phyloP scores from a whole-genome alignment of 257 asterid species.

The Jacaranda mimosifolia region DNA sequence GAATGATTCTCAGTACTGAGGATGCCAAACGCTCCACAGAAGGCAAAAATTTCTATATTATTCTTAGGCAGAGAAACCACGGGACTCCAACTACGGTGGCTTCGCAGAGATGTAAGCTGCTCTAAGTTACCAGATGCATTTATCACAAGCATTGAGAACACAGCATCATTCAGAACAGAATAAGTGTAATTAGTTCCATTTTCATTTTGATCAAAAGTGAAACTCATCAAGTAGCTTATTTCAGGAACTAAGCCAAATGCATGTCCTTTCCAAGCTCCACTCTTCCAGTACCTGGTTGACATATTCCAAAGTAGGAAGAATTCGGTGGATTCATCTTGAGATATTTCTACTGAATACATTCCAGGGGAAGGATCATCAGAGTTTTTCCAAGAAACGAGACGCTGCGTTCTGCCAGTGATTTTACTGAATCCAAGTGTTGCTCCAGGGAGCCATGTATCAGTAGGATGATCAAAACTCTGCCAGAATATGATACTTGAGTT shows the following conservation, averaged over 20 bases:
- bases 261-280: constrained; percentile 45
- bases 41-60: constrained; percentile 2
- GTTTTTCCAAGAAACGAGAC: constrained; percentile 49
- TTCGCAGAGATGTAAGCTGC: constrained; percentile 26
- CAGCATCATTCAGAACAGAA: neutral
- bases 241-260: constrained; percentile 37
- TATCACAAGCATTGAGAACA: constrained; percentile 40
- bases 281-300: constrained; percentile 41
- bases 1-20: neutral
- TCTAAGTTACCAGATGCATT: constrained; percentile 38
- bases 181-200: constrained; percentile 39
- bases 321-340: too few relatives aligned
- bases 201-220: constrained; percentile 8
- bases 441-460: constrained; percentile 53
- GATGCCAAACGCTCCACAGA: constrained; percentile 49
- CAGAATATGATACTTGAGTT: constrained; percentile 32
- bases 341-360: constrained; percentile 31
- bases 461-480: constrained; percentile 53
- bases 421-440: constrained; percentile 40
- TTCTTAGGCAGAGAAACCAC: constrained; percentile 14
- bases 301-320: constrained; percentile 37
- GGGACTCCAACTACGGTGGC: constrained; percentile 21
- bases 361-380: constrained; percentile 52
- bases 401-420: constrained; percentile 26
- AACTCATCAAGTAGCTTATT: constrained; percentile 29